Evolutionary conservation across 2,329 filamentous ascomycete genomes (phyloP).

Genomic region (Incumbomyces delicatus): DNA sequence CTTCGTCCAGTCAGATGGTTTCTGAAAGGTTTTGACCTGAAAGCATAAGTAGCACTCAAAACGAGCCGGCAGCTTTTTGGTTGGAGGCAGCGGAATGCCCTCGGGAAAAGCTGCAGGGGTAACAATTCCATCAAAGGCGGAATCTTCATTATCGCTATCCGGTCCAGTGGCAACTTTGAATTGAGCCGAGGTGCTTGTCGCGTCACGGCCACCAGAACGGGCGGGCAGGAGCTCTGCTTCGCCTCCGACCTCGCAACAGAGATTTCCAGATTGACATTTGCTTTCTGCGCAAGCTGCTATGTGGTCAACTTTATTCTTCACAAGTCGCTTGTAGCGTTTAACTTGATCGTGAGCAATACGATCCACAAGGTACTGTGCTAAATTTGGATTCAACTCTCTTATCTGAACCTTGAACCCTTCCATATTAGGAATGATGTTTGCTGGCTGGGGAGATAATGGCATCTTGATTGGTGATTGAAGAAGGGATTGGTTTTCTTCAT

Average conservation of each 20-base stretch:
- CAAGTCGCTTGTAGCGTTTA: constrained; percentile 65
- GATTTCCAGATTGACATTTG: constrained; percentile 50
- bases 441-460: constrained; percentile 52
- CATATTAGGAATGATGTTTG: constrained; percentile 60
- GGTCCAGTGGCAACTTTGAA: constrained; percentile 48
- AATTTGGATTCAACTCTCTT: constrained; percentile 60
- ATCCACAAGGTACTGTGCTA: constrained; percentile 61
- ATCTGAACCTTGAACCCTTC: constrained; percentile 71
- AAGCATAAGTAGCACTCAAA: constrained; percentile 89
- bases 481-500: not conserved
- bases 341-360: constrained; percentile 75
- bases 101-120: constrained; percentile 64
- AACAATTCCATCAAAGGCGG: constrained; percentile 59
- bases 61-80: constrained; percentile 65
- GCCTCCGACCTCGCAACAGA: constrained; percentile 62
- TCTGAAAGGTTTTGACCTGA: constrained; percentile 71
- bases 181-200: constrained; percentile 46
- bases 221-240: constrained; percentile 52
- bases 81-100: constrained; percentile 74
- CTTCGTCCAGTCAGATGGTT: constrained; percentile 94
- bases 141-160: constrained; percentile 54
- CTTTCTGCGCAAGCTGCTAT: constrained; percentile 46
- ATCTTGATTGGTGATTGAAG: constrained; percentile 32
- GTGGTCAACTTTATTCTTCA: constrained; percentile 63
- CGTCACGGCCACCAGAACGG: constrained; percentile 42